Base-by-base conservation (phyloP, 176 grass and related monocot species). In the Coix lacrymajobi region DNA sequence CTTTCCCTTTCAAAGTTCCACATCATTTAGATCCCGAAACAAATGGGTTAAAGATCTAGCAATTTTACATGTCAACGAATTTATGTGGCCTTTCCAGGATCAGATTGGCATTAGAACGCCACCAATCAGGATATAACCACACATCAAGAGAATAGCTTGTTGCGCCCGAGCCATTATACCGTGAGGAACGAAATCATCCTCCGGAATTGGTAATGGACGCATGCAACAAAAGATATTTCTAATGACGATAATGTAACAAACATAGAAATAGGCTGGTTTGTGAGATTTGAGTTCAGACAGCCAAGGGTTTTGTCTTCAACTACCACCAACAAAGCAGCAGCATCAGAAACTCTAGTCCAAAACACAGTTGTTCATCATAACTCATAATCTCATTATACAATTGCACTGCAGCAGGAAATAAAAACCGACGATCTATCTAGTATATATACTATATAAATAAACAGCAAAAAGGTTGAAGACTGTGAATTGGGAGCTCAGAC, bases 121-220 rank as follows among this genome's bases (percentile, higher is more conserved):
- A 90, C 62, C 77, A 66, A 92, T 92, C 91, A 92, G 91, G 91
- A 92, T 92, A 91, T 89, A 64, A 92, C 90, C 86, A 89, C 91
- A 87, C 66, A 75, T 80, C 85, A 22, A 9, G 61, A 41, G 22
- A 76, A 24, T 86, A 64, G 14, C 8, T 11, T 92, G 38, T 92
- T 4, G 91, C 91, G 81, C 10, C 91, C 81, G 48, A 87, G 91
- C 91, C 87, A 92, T 92, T 90, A 90, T 43, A 84, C 91, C 91
- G 43, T 6, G 72, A 90, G 78, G 77, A 92, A 92, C 87, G 0
- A 26, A 84, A 46, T 48, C 11, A 70, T 90, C 87, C 87, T 65
- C 81, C 87, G 11, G 91, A 87, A 90, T 87, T 82, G 91, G 91
- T 92, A 92, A 92, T 89, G 91, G 81, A 69, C 77, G 84, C 87